phyloP scores from a whole-genome alignment of 2,329 filamentous ascomycete genomes.

The Talaromyces sp. region DNA sequence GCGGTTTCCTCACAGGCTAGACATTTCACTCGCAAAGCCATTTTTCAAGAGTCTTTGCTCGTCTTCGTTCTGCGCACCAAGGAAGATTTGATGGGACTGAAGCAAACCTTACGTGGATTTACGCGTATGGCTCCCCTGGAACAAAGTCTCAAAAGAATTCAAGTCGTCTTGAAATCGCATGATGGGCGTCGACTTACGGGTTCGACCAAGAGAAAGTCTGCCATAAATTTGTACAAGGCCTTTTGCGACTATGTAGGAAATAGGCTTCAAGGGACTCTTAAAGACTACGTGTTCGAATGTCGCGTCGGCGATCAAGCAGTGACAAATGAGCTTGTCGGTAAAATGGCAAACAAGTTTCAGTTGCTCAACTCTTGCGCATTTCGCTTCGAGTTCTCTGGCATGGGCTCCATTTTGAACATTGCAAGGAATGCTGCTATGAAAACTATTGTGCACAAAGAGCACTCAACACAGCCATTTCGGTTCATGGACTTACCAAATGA shows the following conservation, averaged over 20 bases:
- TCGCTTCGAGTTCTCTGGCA: constrained; percentile 10
- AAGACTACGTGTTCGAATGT: constrained; percentile 19
- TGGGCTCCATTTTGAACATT: background rate
- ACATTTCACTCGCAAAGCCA: constrained; percentile 12
- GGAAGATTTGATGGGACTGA: constrained; percentile 14
- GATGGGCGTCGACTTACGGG: constrained; percentile 16
- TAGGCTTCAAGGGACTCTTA: constrained; percentile 14
- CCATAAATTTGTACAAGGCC: constrained; percentile 13
- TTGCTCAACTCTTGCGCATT: constrained; percentile 18
- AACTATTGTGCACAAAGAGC: background rate
- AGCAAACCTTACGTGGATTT: constrained; percentile 2
- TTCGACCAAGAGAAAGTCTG: constrained; percentile 9
- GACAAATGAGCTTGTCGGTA: background rate
- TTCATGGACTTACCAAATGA: constrained; percentile 21
- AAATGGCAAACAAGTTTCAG: constrained; percentile 14
- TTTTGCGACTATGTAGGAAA: constrained; percentile 15
- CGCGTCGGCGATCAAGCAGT: constrained; percentile 5
- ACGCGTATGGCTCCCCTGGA: background rate
- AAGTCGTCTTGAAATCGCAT: constrained; percentile 12
- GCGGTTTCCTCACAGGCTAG: constrained; percentile 6
- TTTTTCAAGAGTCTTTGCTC: constrained; percentile 16
- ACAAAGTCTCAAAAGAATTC: background rate
- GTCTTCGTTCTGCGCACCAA: constrained; percentile 10
- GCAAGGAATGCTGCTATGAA: background rate
- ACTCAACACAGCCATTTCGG: constrained; percentile 11